Base-by-base conservation (phyloP, 495 filamentous ascomycete genomes). In the Tuber microsphaerosporum region DNA sequence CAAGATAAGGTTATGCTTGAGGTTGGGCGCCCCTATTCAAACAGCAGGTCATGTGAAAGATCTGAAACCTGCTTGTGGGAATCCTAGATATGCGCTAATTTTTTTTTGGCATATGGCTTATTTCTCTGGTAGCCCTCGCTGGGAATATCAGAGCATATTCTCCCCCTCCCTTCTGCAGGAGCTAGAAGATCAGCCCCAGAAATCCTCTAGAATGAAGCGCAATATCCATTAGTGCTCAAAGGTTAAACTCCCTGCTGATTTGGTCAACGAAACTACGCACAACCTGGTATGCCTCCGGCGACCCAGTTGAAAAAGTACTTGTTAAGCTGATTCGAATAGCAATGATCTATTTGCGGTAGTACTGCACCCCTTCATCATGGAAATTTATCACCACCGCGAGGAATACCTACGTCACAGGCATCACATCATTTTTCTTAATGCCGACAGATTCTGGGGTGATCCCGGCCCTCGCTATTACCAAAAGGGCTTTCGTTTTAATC, bases 91-190 rank as follows among this genome's bases (percentile, higher is more conserved):
- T 34, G 12, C 56, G 14, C 2, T 34, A 17, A 34, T n/a, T n/a
- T 26, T 2, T 26, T 0, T 19, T 34, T 65, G 2, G 3, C 2
- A 5, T 10, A n/a, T n/a, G n/a, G n/a, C 12, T 0, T 0, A n/a
- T 14, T 61, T 26, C 51, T 4, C n/a, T 14, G n/a, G 22, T 0
- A 2, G 26, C 4, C 14, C 31, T 34, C 14, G 17, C 3, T 26
- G 31, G 5, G 56, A 8, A 31, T 65, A 34, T 34, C 1, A 34
- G 14, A 14, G 34, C 19, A 65, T 65, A 65, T 65, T 34, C 26
- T 8, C 26, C 56, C 26, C 14, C 31, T 16, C 56, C 56, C 0
- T 12, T 31, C 26, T 31, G 2, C 26, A 12, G 0, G 51, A n/a
- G 51, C 4, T 12, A 65, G 26, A 34, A 16, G 26, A 16, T 0